A percentile compares a stretch with the other conserved stretches of the same genome.
Conservation (phyloP, 2,329 filamentous ascomycete genomes). For the Calonectria fujianensis region DNA sequence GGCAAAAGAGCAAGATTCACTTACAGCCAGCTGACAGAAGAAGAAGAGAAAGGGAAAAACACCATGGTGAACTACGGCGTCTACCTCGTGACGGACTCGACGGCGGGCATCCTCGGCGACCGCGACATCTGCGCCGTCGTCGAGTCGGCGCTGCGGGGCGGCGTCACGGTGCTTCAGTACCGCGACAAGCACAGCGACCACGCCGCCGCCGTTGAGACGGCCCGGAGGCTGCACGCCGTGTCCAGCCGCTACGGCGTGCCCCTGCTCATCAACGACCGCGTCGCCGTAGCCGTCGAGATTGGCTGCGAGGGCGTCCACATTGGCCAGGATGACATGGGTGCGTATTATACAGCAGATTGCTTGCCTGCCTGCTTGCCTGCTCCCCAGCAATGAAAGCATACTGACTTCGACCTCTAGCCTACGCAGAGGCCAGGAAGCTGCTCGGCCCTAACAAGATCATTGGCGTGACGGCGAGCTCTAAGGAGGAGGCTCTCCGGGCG, state of each 20-base stretch:
- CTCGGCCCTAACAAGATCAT: slow-evolving; percentile 88
- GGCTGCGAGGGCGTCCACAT: slow-evolving; percentile 95
- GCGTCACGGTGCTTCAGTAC: slow-evolving; percentile 91
- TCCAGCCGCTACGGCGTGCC: slow-evolving; percentile 82
- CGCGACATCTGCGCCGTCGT: slow-evolving; percentile 84
- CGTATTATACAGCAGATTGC: slow-evolving; percentile 49
- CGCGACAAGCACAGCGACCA: slow-evolving; percentile 91
- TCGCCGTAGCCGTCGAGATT: slow-evolving; percentile 90
- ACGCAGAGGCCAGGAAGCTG: slow-evolving; percentile 77
- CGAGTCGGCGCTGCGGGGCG: slow-evolving; percentile 83
- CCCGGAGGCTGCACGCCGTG: slow-evolving; percentile 81
- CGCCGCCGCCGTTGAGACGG: slow-evolving; percentile 80
- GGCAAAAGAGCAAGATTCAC: neutral
- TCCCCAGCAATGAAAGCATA: neutral
- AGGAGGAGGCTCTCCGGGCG: slow-evolving; percentile 83
- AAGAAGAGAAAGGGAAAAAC: neutral
- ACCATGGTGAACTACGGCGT: slow-evolving; percentile 82
- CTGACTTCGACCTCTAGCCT: slow-evolving; percentile 43
- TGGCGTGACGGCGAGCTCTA: slow-evolving; percentile 87
- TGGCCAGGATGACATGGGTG: slow-evolving; percentile 94
- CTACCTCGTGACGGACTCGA: slow-evolving; percentile 95
- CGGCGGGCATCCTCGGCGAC: slow-evolving; percentile 85
- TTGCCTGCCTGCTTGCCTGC: too few species aligned
- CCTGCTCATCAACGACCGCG: slow-evolving; percentile 92
- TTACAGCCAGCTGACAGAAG: neutral